Base-by-base conservation (phyloP, 768 basidiomycete genomes). In the Crassisporium funariophilum region DNA sequence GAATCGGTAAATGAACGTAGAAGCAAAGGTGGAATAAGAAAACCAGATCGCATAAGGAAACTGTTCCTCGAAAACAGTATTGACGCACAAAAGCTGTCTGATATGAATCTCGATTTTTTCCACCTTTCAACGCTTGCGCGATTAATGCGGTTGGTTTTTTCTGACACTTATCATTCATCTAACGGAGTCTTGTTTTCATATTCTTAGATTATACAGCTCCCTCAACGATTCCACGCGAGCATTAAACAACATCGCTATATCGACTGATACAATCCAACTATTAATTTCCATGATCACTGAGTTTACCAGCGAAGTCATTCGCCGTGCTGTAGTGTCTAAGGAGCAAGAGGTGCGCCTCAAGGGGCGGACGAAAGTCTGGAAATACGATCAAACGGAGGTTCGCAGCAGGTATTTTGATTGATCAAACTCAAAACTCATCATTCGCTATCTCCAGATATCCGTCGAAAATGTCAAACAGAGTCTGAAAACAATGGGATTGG, bases 291-390 rank as follows among this genome's bases (percentile, higher is more conserved):
- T 76, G 22, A 56, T 81, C 16, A 67, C 73, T 7, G 68, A 73
- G 23, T 89, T 87, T 53, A 68, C 76, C 12, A 72, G 74, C 6
- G 71, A 77, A 27, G 43, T 81, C 0, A 64, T 84, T 2, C 75
- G 78, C 44, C 73, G 71, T 24, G 69, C 76, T 16, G 74, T 87
- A 34, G 67, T 78, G 5, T 67, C 74, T 27, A 77, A 78, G 33
- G 83, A 86, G 54, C 77, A 83, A 47, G 86, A 86, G 54, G 62
- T 70, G 43, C 63, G 67, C 23, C 58, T 84, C 57, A 88, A 87
- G 64, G 67, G 70, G 31, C 74, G 76, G 15, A 78, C 78, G 37
- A 84, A 78, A 54, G 82, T 73, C 5, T 89, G 86, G 83, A 69
- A 74, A 37, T 68, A 69, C 10, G 64, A 63, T 35, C 70, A 71